phyloP scores from a whole-genome alignment of 2,329 filamentous ascomycete genomes.

The Curvularia verruculosa region DNA sequence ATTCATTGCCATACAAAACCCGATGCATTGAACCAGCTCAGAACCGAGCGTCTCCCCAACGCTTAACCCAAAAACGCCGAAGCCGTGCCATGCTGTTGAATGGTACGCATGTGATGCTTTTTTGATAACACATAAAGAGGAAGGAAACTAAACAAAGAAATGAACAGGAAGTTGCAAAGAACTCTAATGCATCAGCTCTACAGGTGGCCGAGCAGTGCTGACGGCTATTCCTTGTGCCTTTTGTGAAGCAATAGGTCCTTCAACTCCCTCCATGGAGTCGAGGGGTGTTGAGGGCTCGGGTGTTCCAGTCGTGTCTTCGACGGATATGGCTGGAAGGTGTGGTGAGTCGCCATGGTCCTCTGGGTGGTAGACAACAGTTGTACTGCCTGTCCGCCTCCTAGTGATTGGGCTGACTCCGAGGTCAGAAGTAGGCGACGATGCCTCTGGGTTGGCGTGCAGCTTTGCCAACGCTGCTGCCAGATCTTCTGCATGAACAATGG shows the following conservation, averaged over 20 bases:
- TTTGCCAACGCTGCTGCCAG: slow-evolving; percentile 62
- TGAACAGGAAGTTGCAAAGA: not conserved
- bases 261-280: slow-evolving; percentile 49
- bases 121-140: slow-evolving; percentile 21
- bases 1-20: not conserved
- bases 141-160: slow-evolving; percentile 8
- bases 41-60: slow-evolving; percentile 1
- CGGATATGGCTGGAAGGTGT: slow-evolving; percentile 66
- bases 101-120: slow-evolving; percentile 20
- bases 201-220: slow-evolving; percentile 48
- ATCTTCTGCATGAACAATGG: slow-evolving; percentile 68
- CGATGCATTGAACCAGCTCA: slow-evolving; percentile 2
- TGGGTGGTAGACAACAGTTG: slow-evolving; percentile 68
- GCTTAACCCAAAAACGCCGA: slow-evolving; percentile 32
- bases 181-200: slow-evolving; percentile 47
- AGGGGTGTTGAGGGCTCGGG: slow-evolving; percentile 57
- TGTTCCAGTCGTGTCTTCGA: slow-evolving; percentile 63
- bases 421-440: slow-evolving; percentile 34
- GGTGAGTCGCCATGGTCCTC: slow-evolving; percentile 66
- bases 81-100: slow-evolving; percentile 22
- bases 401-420: slow-evolving; percentile 25
- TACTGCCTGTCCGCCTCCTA: slow-evolving; percentile 56
- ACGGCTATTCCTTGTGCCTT: slow-evolving; percentile 43
- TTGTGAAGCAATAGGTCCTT: slow-evolving; percentile 43
- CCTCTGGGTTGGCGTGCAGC: slow-evolving; percentile 53